Evolutionary conservation across 768 basidiomycete species (phyloP).

Genomic region (Postia placenta): DNA sequence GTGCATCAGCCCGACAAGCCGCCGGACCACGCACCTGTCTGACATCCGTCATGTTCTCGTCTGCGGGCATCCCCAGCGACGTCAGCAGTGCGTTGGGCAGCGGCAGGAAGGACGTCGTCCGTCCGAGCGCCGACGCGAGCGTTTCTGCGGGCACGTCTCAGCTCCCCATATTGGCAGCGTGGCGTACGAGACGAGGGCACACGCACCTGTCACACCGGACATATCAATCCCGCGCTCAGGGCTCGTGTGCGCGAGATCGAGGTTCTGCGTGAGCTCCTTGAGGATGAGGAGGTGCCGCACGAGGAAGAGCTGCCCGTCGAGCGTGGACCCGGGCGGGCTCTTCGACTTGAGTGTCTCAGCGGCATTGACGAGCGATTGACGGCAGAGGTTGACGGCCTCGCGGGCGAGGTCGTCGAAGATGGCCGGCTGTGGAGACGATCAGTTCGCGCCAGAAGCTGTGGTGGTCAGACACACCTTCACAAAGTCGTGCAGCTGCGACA

Average conservation of each 20-base stretch:
- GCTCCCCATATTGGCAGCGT: slow-evolving; percentile 5
- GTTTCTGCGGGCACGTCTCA: slow-evolving; percentile 34
- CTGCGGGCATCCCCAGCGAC: slow-evolving; percentile 58
- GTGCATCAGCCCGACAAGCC: too few relatives aligned
- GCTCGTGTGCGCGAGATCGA: slow-evolving; percentile 37
- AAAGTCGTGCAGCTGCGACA: slow-evolving; percentile 85
- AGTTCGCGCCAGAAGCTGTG: not conserved
- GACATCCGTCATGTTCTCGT: slow-evolving; percentile 63
- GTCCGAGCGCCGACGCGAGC: slow-evolving; percentile 52
- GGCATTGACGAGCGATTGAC: slow-evolving; percentile 71
- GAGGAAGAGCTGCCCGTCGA: slow-evolving; percentile 83
- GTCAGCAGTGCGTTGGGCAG: slow-evolving; percentile 64
- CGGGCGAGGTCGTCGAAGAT: slow-evolving; percentile 97
- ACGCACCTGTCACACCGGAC: slow-evolving; percentile 55
- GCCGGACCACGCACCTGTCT: slow-evolving; percentile 51
- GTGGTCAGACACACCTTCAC: slow-evolving; percentile 68
- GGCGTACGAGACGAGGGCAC: not conserved
- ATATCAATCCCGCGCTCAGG: slow-evolving; percentile 36
- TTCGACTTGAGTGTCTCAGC: slow-evolving; percentile 56
- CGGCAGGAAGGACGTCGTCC: slow-evolving; percentile 55
- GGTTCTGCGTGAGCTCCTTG: slow-evolving; percentile 80
- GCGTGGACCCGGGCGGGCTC: slow-evolving; percentile 33
- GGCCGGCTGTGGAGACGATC: slow-evolving; percentile 74
- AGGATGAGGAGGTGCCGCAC: slow-evolving; percentile 85
- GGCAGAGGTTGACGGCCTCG: slow-evolving; percentile 81